Evolutionary conservation across 345 rosid genomes (phyloP), one percentile per base, ranked within the genome.

Genomic region (Hibiscus syriacus): DNA sequence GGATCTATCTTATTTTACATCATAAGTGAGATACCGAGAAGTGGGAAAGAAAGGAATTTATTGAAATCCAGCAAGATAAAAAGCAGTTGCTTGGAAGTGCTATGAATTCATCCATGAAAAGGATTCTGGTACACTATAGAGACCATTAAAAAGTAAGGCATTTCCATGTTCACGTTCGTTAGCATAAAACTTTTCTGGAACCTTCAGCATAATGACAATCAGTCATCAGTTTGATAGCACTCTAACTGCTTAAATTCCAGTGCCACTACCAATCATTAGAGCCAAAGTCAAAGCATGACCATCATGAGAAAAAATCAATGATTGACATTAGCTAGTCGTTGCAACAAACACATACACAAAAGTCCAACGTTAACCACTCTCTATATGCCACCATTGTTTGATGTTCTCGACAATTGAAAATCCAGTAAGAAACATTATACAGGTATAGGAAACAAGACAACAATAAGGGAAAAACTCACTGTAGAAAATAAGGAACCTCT

Each of bases 401-500:
- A 53, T 54, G 27, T 66, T 58, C 38, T 34, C n/a, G 2, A 41
- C 12, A 71, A 64, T 12, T 25, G 11, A 38, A 38, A 71, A 30
- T 20, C 52, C 39, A 32, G 17, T 45, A 39, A 14, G 38, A 14
- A 46, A 25, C 55, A 36, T 4, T 25, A 16, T 41, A 9, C 23
- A 55, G 39, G 34, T 9, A 58, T 27, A 67, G 8, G 46, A 13
- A 67, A 41, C 32, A 30, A 57, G 56, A 10, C 27, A 66, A 49
- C 2, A 36, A 9, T 55, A 64, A 27, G 60, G 10, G 58, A 71
- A 45, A 70, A 74, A 55, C 85, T 60, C 72, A 86, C 86, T 7
- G 84, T 70, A 72, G 77, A 77, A 63, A 78, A 84, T 77, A 84
- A 80, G 68, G 89, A 85, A 26, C 87, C 84, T 64, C 90, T 11